A percentile compares a stretch with the other conserved stretches of the same genome.
phyloP scores from a whole-genome alignment of 1,284 basidiomycete genomes.

The Trichosporon faecale region DNA sequence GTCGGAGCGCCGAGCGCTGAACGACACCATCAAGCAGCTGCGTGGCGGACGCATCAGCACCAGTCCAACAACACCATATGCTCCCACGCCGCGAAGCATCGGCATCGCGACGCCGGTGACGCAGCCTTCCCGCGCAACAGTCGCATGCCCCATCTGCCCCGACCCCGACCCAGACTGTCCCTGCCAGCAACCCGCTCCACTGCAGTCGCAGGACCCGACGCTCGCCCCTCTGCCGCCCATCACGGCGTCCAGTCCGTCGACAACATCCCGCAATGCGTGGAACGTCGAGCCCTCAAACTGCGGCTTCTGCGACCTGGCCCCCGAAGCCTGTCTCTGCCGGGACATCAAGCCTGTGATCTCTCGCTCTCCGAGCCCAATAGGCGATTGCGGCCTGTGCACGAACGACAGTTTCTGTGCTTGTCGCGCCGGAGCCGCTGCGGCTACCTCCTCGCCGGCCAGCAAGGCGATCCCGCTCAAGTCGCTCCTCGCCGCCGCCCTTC shows the following conservation, averaged over 20 bases:
- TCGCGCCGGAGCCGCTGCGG: constrained; percentile 26
- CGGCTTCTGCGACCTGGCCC: constrained; percentile 40
- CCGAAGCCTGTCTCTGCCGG: constrained; percentile 43
- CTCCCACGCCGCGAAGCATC: constrained; percentile 13
- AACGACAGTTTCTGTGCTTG: constrained; percentile 47
- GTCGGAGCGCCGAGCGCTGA: constrained; percentile 17
- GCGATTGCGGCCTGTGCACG: constrained; percentile 44
- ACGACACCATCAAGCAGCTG: constrained; percentile 11
- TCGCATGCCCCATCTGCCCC: constrained; percentile 48
- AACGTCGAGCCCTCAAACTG: constrained; percentile 25
- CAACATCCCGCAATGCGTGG: background rate
- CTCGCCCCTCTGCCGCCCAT: constrained; percentile 5
- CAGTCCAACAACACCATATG: constrained; percentile 14
- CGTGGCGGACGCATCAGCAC: background rate
- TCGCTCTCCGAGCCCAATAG: constrained; percentile 26
- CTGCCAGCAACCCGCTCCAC: constrained; percentile 35
- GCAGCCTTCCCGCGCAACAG: constrained; percentile 13
- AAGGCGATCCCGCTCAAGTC: background rate
- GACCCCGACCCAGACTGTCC: constrained; percentile 51
- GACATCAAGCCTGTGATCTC: constrained; percentile 38
- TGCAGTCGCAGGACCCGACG: constrained; percentile 9
- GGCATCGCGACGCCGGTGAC: constrained; percentile 5
- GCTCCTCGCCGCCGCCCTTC: background rate
- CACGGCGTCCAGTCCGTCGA: background rate
- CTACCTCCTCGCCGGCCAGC: background rate